phyloP scores from a whole-genome alignment of 345 rosid species.

The Cardiospermum halicacabum region DNA sequence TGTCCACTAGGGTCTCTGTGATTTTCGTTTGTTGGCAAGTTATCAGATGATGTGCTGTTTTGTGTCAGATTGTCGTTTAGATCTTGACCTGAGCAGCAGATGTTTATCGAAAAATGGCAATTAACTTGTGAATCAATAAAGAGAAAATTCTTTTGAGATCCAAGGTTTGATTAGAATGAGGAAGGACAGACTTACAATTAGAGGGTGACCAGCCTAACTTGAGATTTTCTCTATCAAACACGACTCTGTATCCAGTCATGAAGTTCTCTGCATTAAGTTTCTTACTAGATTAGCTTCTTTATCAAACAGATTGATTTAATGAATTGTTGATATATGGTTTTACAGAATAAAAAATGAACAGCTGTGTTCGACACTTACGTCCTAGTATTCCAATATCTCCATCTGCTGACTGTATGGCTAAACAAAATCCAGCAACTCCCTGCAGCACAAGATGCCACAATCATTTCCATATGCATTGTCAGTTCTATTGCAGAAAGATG shows the following conservation, averaged over 20 bases:
- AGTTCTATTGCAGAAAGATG: not conserved
- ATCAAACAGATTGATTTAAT: not conserved
- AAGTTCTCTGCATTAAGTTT: constrained; percentile 62
- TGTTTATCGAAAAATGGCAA: not conserved
- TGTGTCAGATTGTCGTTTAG: constrained; percentile 35
- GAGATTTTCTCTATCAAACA: constrained; percentile 78
- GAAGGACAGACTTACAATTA: constrained; percentile 49
- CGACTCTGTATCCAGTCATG: constrained; percentile 71
- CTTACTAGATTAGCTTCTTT: not conserved
- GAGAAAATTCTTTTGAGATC: not conserved
- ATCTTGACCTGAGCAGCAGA: constrained; percentile 54
- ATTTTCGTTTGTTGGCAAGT: constrained; percentile 72
- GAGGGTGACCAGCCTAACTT: constrained; percentile 84
- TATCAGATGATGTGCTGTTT: constrained; percentile 35
- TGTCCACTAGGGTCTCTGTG: constrained; percentile 41
- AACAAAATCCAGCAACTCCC: constrained; percentile 58
- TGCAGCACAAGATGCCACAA: constrained; percentile 20
- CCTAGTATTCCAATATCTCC: constrained; percentile 63
- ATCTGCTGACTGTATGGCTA: constrained; percentile 62
- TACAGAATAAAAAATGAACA: not conserved
- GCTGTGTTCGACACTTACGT: constrained; percentile 38
- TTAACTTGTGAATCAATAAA: not conserved
- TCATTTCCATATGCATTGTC: not conserved
- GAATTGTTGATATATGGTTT: no score
- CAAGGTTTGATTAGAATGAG: not conserved